Base-by-base conservation (phyloP, 2,329 filamentous ascomycete genomes). In the Nemania sp. region DNA sequence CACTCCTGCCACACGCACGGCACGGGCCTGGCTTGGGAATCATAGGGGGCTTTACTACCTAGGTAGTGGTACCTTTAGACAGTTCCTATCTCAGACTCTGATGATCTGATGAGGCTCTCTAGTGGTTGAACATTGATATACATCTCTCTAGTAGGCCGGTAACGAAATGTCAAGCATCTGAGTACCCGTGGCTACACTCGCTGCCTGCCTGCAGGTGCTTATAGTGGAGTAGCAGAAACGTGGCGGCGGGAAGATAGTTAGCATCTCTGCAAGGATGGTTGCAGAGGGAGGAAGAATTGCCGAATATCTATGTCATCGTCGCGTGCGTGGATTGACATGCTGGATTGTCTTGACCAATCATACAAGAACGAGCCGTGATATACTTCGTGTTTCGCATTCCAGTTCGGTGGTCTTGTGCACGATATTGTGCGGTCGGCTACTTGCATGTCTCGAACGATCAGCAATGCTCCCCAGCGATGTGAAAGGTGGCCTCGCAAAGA, bases 381-480 rank as follows among this genome's bases (percentile, higher is more conserved):
- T 59, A 22, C 45, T n/a, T 15, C 26, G 38, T 45, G 64, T 60
- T 58, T 55, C 53, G 47, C 47, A 67, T 65, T 53, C 49, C 43
- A 62, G 61, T 49, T 70, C 29, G 64, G 67, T 54, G n/a, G n/a
- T n/a, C n/a, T n/a, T n/a, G n/a, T n/a, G n/a, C n/a, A n/a, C n/a
- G n/a, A n/a, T n/a, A 57, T 67, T 47, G 52, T 67, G 64, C 64
- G 64, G 67, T 45, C 54, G 59, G 62, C 56, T 56, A 27, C 64
- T 51, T 62, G 60, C 64, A 67, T 63, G 56, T 32, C 29, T 61
- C 35, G 53, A 38, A 43, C 49, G 56, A 64, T 64, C 57, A 57
- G 47, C 54, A 20, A 55, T 43, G 57, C 45, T 62, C 24, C 38
- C 27, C 18, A 20, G 43, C 53, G 26, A 43, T 43, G n/a, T n/a